Evolutionary conservation across 2,329 filamentous ascomycete species (phyloP).

Genomic region (Bipolaris bicolor): DNA sequence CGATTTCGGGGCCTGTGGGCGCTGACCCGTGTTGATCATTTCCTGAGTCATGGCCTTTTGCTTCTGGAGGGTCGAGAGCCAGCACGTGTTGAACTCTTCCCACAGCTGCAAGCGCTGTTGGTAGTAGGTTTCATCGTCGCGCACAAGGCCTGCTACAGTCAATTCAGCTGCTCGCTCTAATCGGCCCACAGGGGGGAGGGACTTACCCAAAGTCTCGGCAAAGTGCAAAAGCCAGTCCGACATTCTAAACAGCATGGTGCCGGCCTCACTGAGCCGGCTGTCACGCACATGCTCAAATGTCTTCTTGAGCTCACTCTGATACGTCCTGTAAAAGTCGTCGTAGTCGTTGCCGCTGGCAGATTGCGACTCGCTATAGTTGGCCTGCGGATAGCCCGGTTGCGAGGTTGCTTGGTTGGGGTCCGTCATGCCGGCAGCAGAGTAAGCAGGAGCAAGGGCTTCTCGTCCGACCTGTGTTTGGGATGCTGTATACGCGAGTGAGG

Average conservation of each 20-base stretch:
- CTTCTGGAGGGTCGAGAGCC: conserved; percentile 81
- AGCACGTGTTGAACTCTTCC: conserved; percentile 93
- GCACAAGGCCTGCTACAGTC: conserved; percentile 78
- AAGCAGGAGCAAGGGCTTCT: conserved; percentile 58
- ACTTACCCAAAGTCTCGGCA: conserved; percentile 70
- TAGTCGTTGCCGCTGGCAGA: conserved; percentile 55
- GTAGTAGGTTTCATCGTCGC: conserved; percentile 79
- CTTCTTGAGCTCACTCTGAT: conserved; percentile 61
- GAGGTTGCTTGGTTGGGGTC: conserved; percentile 54
- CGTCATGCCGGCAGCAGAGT: conserved; percentile 58
- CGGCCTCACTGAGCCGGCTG: conserved; percentile 65
- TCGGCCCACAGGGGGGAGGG: conserved; percentile 19
- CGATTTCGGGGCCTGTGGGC: conserved; percentile 64
- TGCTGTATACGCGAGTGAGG: conserved; percentile 64
- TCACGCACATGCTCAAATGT: conserved; percentile 75
- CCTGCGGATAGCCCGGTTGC: conserved; percentile 49
- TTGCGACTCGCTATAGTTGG: conserved; percentile 41
- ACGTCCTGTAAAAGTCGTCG: conserved; percentile 72
- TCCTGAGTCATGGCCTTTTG: conserved; percentile 76
- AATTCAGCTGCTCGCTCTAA: conserved; percentile 50
- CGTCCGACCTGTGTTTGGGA: conserved; percentile 64
- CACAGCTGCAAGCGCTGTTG: conserved; percentile 81
- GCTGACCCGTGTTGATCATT: conserved; percentile 64
- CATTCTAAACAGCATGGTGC: conserved; percentile 63
- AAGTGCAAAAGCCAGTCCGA: conserved; percentile 71